phyloP scores from a whole-genome alignment of 257 asterid genomes.

The Nicotiana attenuata region DNA sequence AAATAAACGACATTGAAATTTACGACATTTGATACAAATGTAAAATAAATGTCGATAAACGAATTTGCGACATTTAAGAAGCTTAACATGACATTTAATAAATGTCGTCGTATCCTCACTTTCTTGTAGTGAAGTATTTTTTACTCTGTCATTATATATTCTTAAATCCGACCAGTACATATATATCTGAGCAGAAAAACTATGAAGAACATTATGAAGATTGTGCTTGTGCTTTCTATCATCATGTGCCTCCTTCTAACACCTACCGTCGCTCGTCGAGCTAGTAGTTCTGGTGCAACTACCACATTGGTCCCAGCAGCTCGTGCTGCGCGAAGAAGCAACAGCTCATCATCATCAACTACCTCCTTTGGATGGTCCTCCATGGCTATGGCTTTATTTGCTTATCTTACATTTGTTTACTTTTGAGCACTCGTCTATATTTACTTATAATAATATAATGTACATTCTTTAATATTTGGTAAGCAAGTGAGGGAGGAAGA shows the following conservation, averaged over 20 bases:
- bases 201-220: background rate
- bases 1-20: no score
- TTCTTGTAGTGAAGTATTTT: background rate
- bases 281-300: background rate
- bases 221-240: background rate
- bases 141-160: background rate
- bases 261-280: background rate
- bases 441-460: no score
- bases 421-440: background rate
- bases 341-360: background rate
- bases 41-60: no score
- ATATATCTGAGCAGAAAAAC: background rate
- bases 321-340: background rate
- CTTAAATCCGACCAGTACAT: background rate
- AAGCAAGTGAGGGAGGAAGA: no score
- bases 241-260: background rate
- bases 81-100: no score
- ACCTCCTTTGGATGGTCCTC: background rate
- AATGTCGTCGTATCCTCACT: no score
- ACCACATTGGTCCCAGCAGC: background rate
- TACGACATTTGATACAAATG: no score
- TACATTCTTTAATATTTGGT: no score
- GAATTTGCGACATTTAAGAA: no score
- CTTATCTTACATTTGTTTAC: background rate
- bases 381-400: background rate